These are phyloP conservation scores for Endoconidiophora polonica DNA, from an alignment of 2,329 filamentous ascomycete species.

Conservation along the genomic window DNA sequence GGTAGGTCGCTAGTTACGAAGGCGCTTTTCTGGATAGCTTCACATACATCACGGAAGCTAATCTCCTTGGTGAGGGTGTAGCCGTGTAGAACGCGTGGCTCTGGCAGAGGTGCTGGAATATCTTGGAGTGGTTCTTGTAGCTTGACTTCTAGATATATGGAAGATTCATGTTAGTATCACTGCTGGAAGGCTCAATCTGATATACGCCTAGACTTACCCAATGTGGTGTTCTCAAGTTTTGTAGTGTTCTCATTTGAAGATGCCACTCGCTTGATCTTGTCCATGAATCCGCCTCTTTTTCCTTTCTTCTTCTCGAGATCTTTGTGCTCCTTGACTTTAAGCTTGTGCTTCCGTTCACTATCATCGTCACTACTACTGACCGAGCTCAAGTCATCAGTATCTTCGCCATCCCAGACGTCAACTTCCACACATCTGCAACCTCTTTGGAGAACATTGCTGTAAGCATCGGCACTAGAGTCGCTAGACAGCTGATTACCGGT, in stretches of 20 bases:
- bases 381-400: conserved; percentile 51
- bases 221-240: conserved; percentile 31
- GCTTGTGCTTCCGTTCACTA: conserved; percentile 16
- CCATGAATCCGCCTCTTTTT: conserved; percentile 42
- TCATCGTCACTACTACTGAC: conserved; percentile 35
- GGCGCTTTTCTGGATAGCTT: conserved; percentile 60
- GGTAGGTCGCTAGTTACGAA: conserved; percentile 64
- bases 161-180: conserved; percentile 9
- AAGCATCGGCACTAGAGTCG: conserved; percentile 72
- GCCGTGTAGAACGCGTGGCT: conserved; percentile 70
- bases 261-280: conserved; percentile 39
- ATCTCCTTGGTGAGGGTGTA: conserved; percentile 84
- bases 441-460: conserved; percentile 66
- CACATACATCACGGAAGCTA: conserved; percentile 71
- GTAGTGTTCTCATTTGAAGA: conserved; percentile 26
- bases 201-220: conserved; percentile 22
- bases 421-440: conserved; percentile 88
- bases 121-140: conserved; percentile 1
- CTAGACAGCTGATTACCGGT: conserved; percentile 78
- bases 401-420: conserved; percentile 85
- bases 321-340: conserved; percentile 24
- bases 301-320: conserved; percentile 35
- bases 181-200: conserved; percentile 13
- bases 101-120: conserved; percentile 25
- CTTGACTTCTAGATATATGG: conserved; percentile 6